Evolutionary conservation across 345 rosid genomes (phyloP), one percentile per base, ranked within the genome.

Genomic region (Draba incana): DNA sequence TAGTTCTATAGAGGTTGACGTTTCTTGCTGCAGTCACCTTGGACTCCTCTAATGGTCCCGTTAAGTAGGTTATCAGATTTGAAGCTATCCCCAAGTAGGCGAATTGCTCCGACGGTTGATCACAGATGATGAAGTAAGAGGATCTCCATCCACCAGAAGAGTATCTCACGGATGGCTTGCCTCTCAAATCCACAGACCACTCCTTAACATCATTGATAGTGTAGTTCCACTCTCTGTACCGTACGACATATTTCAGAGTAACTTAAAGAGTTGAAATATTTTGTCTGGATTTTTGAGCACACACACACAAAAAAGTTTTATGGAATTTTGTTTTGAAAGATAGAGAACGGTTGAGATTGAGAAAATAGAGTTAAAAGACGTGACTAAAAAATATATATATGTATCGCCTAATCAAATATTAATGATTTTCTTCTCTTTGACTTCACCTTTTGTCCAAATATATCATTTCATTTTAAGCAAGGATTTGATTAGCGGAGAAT

Each of bases 11-110:
- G 39, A 76, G 67, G 46, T 83, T 78, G 13, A 80, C 75, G 43
- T 80, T 79, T 11, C 53, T 78, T 0, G 86, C 82, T 24, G 84
- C 84, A 38, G 64, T 23, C 15, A 72, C 82, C 11, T 78, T 80
- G 4, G 84, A 83, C 76, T 78, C 70, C 3, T 73, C 76, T 16
- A 83, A 49, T 13, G 76, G 76, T 11, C 80, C 84, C n/a, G 84
- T 80, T 60, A 80, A 68, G 66, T 63, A 83, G 6, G 69, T 79
- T 14, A 81, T 69, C 5, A 81, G 75, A 25, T 81, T 79, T 37
- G 81, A 74, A 4, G 51, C 51, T 57, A 83, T 55, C 0, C 84
- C 86, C 2, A 52, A 70, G 64, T 70, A 76, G 12, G 81, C 81
- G 33, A 80, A 80, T 23, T 81, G 78, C 72, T 83, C 86, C 1